Conservation (phyloP, 257 asterid species). For the Jasminum sambac region DNA sequence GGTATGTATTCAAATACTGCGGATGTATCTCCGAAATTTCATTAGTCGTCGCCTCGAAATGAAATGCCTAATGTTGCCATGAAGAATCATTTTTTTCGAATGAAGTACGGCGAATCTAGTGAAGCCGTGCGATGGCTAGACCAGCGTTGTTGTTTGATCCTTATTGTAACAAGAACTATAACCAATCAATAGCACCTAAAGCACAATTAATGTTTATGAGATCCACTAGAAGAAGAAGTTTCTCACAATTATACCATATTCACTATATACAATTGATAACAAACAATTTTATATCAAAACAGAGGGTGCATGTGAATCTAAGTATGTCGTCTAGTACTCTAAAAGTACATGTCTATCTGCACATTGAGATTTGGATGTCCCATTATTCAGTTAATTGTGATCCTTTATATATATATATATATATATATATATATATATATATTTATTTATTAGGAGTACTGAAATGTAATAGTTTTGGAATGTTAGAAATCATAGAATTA, state of each 20-base stretch:
- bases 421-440: too few species aligned
- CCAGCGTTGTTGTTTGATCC: conserved; percentile 20
- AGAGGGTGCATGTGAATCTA: conserved; percentile 35
- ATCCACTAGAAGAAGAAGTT: conserved; percentile 21
- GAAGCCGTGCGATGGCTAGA: conserved; percentile 15
- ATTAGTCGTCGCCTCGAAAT: not conserved
- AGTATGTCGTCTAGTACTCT: too few species aligned
- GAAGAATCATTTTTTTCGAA: conserved; percentile 8
- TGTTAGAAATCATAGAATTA: too few species aligned
- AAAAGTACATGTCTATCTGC: too few species aligned
- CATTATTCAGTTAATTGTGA: too few species aligned
- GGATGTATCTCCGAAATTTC: not conserved
- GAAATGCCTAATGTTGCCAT: conserved; percentile 5
- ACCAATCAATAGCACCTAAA: conserved; percentile 16
- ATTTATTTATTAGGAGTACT: too few species aligned
- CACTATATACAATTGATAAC: conserved; percentile 31
- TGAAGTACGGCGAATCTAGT: conserved; percentile 11
- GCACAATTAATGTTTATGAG: conserved; percentile 19
- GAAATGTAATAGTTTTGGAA: too few species aligned
- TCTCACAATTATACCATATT: conserved; percentile 16
- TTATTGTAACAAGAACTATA: conserved; percentile 7
- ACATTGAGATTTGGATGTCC: too few species aligned
- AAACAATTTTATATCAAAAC: conserved; percentile 40
- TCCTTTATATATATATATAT: too few species aligned
- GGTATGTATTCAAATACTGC: not conserved